Percentiles rank a stretch among this genome's conserved stretches.
phyloP scores from a whole-genome alignment of 192 early-diverging fungal species.

The Mortierella hygrophila region DNA sequence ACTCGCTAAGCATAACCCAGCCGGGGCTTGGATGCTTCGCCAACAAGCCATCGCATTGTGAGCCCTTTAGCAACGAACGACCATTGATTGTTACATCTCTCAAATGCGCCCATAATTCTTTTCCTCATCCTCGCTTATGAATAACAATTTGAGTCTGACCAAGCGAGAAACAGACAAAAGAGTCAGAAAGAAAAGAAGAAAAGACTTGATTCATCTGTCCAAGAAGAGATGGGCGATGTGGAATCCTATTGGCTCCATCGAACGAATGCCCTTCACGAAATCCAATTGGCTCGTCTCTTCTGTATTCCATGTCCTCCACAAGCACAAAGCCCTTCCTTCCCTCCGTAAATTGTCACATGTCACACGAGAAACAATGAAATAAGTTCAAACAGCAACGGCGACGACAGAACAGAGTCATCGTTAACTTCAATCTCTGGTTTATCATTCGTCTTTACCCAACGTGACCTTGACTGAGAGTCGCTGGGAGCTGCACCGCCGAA shows the following conservation, averaged over 20 bases:
- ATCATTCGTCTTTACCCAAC: not conserved
- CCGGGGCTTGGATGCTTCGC: too few relatives aligned
- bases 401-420: slow-evolving; percentile 1
- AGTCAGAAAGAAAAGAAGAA: not conserved
- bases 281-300: not conserved
- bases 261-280: not conserved
- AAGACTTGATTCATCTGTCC: not conserved
- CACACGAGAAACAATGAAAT: too few relatives aligned
- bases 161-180: not conserved
- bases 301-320: not conserved
- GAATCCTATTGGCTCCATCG: not conserved
- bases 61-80: too few relatives aligned
- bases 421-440: not conserved
- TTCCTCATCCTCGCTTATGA: not conserved
- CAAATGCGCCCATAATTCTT: not conserved
- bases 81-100: not conserved
- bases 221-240: not conserved
- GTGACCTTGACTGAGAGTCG: not conserved
- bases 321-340: not conserved
- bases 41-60: too few relatives aligned
- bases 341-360: not conserved
- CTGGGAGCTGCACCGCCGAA: not conserved
- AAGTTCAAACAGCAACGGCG: not conserved
- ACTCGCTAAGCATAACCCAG: too few relatives aligned
- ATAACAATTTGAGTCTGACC: not conserved